These are phyloP conservation scores for Trichoderma guizhouense DNA, from an alignment of 2,329 filamentous ascomycete genomes.

Conservation along the genomic window DNA sequence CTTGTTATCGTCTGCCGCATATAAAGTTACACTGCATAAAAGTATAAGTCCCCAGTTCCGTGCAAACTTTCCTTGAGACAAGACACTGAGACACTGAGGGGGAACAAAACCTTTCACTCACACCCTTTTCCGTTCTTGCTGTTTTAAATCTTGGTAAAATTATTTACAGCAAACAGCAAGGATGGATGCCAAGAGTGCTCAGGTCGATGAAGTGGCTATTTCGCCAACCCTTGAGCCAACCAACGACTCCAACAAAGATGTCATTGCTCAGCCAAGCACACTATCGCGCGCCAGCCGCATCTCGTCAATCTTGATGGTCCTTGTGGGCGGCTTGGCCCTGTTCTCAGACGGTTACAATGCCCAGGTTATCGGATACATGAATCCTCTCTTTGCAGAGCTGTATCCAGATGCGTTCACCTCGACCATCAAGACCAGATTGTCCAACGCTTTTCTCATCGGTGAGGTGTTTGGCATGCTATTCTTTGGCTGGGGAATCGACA, in stretches of 20 bases:
- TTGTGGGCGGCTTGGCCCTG: constrained; percentile 31
- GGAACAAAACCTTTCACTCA: not conserved
- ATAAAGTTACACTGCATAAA: not conserved
- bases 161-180: not conserved
- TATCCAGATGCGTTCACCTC: constrained; percentile 34
- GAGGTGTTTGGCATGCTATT: constrained; percentile 41
- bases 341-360: constrained; percentile 37
- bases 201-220: not conserved
- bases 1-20: not conserved
- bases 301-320: constrained; percentile 19
- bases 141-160: not conserved
- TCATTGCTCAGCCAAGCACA: not conserved
- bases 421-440: constrained; percentile 37
- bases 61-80: not conserved
- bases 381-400: constrained; percentile 30
- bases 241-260: not conserved
- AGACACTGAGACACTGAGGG: not conserved
- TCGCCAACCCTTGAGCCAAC: not conserved
- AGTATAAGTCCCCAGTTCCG: not conserved
- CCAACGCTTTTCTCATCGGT: constrained; percentile 39
- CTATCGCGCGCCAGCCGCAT: not conserved
- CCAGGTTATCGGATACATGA: constrained; percentile 34
- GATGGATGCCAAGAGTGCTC: not conserved
- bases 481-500: constrained; percentile 43
- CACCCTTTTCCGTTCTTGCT: not conserved